Evolutionary conservation across 148 eudicot genomes (phyloP).

Genomic region (Chenopodium formosanum): DNA sequence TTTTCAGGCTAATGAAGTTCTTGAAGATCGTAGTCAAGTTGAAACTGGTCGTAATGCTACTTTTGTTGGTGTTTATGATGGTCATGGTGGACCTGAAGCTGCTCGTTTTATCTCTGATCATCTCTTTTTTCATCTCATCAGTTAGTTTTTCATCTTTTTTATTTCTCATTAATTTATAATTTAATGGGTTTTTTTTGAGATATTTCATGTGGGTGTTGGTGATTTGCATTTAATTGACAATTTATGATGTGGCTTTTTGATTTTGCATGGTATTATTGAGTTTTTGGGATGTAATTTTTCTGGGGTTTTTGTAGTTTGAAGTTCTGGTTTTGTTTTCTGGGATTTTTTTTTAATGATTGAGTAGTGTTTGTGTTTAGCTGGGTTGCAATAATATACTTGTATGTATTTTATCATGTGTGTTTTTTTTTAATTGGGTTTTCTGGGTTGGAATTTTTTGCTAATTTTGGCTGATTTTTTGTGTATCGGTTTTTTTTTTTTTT

Average conservation of each 20-base stretch:
- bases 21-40: conserved; percentile 74
- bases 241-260: neutral
- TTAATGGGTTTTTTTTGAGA: neutral
- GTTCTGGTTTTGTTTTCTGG: neutral
- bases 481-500: no score
- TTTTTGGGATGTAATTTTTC: neutral
- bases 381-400: no score
- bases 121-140: conserved; percentile 43
- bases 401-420: no score
- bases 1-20: conserved; percentile 48
- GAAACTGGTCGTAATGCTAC: conserved; percentile 50
- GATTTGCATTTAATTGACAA: neutral
- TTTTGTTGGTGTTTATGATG: conserved; percentile 66
- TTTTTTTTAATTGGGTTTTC: no score
- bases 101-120: conserved; percentile 45
- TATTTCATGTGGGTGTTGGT: neutral
- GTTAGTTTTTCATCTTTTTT: conserved; percentile 30
- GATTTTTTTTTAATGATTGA: neutral
- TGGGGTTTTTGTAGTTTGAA: neutral
- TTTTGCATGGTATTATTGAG: neutral
- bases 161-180: neutral
- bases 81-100: conserved; percentile 70
- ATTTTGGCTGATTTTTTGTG: neutral
- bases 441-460: neutral
- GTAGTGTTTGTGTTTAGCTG: no score